Evolutionary conservation across 345 rosid species (phyloP).

Genomic region (Sonneratia caseolaris): DNA sequence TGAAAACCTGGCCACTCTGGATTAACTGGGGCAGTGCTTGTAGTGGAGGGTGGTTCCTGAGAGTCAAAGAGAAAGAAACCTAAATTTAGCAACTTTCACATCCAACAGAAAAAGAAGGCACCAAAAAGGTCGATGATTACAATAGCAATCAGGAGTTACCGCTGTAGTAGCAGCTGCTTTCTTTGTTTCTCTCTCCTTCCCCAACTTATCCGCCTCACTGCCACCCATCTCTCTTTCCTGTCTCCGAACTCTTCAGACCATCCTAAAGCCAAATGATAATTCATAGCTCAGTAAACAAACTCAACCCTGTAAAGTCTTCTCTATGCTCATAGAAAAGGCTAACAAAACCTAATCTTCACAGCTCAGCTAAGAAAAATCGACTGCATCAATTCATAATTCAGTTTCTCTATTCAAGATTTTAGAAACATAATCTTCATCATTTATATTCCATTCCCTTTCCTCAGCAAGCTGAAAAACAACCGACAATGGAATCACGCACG

Average conservation of each 20-base stretch:
- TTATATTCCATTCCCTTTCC: background rate
- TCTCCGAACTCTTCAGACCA: constrained; percentile 1
- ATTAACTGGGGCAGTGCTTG: constrained; percentile 51
- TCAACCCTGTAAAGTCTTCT: too few relatives aligned
- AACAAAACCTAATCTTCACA: background rate
- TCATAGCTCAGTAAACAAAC: too few relatives aligned
- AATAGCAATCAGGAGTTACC: constrained; percentile 29
- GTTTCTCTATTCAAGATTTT: background rate
- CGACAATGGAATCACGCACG: background rate
- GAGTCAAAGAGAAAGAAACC: constrained; percentile 5
- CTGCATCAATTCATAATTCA: background rate
- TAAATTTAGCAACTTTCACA: constrained; percentile 5
- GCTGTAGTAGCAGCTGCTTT: constrained; percentile 37
- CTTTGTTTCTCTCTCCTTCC: constrained; percentile 38
- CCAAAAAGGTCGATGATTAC: constrained; percentile 11
- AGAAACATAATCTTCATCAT: background rate
- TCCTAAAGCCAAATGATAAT: background rate
- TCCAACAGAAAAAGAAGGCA: background rate
- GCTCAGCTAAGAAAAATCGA: background rate
- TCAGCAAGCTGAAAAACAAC: background rate
- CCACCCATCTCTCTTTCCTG: constrained; percentile 42
- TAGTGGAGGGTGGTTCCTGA: constrained; percentile 63
- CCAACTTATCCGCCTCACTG: constrained; percentile 47
- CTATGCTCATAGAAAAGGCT: too few relatives aligned
- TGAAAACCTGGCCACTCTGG: constrained; percentile 98